Evolutionary conservation across 257 asterid species (phyloP).

Genomic region (Nemophila menziesii): DNA sequence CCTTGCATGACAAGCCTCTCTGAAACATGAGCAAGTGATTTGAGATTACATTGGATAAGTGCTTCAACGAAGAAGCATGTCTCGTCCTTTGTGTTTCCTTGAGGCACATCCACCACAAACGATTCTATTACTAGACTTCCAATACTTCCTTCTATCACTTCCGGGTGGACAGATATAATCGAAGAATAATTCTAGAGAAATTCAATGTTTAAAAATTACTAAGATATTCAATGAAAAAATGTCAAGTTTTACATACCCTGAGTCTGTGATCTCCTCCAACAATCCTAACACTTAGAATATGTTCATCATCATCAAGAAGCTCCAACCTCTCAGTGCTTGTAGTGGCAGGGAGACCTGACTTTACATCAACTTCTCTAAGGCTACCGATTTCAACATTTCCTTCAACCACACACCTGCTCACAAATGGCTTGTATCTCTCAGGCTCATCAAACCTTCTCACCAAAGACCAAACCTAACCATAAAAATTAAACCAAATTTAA

Average conservation of each 20-base stretch:
- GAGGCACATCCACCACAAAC: constrained; percentile 27
- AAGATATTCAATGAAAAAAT: not conserved
- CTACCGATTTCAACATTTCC: constrained; percentile 67
- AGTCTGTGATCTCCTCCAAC: constrained; percentile 80
- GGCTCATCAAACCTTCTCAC: constrained; percentile 82
- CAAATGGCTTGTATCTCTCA: constrained; percentile 68
- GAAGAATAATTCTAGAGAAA: constrained; percentile 23
- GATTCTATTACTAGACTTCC: constrained; percentile 22
- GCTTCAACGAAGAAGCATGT: constrained; percentile 29
- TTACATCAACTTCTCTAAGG: constrained; percentile 72
- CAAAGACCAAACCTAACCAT: constrained; percentile 66
- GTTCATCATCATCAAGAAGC: constrained; percentile 73
- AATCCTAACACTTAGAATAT: constrained; percentile 54
- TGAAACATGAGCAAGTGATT: constrained; percentile 23
- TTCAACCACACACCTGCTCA: constrained; percentile 54
- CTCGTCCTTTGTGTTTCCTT: constrained; percentile 28
- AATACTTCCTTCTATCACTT: constrained; percentile 21
- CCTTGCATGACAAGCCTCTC: constrained; percentile 27
- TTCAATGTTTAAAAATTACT: not conserved
- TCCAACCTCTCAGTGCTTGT: constrained; percentile 82
- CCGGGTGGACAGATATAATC: constrained; percentile 19
- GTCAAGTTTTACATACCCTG: constrained; percentile 37
- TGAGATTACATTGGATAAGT: constrained; percentile 24
- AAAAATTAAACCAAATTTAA: constrained; percentile 8
- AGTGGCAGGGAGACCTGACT: constrained; percentile 81